Percentiles rank a stretch among this genome's conserved stretches.
These are phyloP conservation scores for Bonnemaisonia californica DNA, from an alignment of 31 red algal species.

Conservation along the genomic window DNA sequence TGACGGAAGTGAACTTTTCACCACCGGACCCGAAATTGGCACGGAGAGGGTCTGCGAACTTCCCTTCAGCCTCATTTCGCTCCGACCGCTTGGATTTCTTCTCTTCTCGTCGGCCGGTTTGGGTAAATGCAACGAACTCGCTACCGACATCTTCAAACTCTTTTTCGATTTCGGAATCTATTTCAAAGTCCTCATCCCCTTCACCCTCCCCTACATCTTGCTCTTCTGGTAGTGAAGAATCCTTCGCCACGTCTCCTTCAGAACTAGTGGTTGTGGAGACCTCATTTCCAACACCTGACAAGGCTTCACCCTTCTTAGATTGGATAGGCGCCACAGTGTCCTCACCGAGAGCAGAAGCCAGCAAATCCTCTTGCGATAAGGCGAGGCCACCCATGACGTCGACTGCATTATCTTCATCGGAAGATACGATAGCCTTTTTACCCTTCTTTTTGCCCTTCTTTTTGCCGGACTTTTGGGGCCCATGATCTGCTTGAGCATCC, in stretches of 20 bases:
- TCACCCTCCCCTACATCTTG: background rate
- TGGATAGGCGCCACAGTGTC: background rate
- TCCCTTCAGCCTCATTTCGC: slow-evolving; percentile 58
- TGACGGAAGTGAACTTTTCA: slow-evolving; percentile 75
- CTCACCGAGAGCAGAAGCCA: background rate
- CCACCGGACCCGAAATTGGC: slow-evolving; percentile 66
- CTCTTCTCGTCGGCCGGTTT: slow-evolving; percentile 56
- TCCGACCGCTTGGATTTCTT: slow-evolving; percentile 41
- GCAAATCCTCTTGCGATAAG: background rate
- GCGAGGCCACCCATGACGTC: background rate
- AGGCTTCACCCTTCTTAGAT: background rate
- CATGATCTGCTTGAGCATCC: background rate
- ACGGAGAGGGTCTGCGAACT: slow-evolving; percentile 45
- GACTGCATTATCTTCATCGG: slow-evolving; percentile 10
- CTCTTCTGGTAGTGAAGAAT: background rate
- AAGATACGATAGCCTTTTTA: slow-evolving; percentile 25
- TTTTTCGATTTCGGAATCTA: slow-evolving; percentile 56
- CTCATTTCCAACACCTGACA: background rate
- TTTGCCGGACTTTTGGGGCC: background rate
- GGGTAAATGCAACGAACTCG: slow-evolving; percentile 70
- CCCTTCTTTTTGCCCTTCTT: slow-evolving; percentile 39
- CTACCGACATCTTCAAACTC: slow-evolving; percentile 70
- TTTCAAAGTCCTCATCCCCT: slow-evolving; percentile 64
- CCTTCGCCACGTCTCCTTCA: background rate
- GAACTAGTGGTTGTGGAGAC: background rate